These are phyloP conservation scores for Hymenoscyphus albidus DNA, from an alignment of 2,329 filamentous ascomycete genomes.

Conservation along the genomic window DNA sequence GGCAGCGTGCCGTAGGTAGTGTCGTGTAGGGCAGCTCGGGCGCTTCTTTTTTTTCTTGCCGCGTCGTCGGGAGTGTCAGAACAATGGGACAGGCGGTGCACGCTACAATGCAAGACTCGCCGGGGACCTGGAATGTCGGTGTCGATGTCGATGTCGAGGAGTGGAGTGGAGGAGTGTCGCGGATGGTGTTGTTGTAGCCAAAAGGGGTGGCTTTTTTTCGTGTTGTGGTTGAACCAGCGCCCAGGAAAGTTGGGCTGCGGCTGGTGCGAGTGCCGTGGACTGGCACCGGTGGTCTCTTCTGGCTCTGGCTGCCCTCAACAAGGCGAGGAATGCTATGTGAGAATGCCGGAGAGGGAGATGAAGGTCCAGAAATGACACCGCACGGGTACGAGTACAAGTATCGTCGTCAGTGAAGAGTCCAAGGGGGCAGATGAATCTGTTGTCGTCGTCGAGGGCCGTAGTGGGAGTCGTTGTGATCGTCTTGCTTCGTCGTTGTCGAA, in stretches of 20 bases:
- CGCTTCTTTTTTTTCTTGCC: slow-evolving; percentile 1
- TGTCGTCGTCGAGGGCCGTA: neutral
- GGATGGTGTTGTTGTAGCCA: slow-evolving; percentile 7
- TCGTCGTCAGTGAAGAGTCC: neutral
- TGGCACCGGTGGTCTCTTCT: neutral
- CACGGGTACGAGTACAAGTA: neutral
- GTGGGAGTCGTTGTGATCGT: neutral
- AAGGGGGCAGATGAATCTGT: neutral
- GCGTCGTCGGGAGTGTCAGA: neutral
- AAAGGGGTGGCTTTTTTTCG: slow-evolving; percentile 13
- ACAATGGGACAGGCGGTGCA: neutral
- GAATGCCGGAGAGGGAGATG: neutral
- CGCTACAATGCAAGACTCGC: slow-evolving; percentile 3
- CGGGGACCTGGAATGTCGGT: neutral
- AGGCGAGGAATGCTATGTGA: neutral
- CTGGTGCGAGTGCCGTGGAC: neutral
- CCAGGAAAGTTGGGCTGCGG: neutral
- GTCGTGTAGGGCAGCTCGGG: neutral
- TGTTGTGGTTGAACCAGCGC: slow-evolving; percentile 5
- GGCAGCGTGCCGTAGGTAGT: slow-evolving; percentile 1
- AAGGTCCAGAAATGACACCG: neutral
- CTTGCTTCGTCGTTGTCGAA: neutral
- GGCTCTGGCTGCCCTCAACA: neutral
- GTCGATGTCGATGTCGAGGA: neutral
- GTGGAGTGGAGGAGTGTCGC: neutral